These are phyloP conservation scores for Populus simonii DNA, from an alignment of 345 rosid species.

Conservation along the genomic window DNA sequence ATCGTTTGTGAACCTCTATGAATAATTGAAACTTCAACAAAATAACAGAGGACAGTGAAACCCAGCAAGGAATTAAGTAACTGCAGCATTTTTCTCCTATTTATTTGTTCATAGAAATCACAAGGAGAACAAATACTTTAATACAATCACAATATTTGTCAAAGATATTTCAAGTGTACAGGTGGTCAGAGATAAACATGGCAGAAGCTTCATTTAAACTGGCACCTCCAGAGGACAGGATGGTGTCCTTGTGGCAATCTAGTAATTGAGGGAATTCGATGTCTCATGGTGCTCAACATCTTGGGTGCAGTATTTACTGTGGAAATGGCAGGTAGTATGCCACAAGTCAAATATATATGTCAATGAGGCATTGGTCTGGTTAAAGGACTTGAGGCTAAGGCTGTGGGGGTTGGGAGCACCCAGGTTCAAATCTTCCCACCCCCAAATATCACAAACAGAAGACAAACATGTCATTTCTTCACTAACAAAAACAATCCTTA, in stretches of 20 bases:
- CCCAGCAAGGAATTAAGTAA: background rate
- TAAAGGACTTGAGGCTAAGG: background rate
- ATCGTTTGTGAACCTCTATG: background rate
- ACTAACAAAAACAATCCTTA: background rate
- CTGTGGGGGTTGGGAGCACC: background rate
- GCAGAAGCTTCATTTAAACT: background rate
- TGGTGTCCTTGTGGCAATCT: background rate
- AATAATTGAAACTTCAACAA: background rate
- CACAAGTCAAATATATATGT: background rate
- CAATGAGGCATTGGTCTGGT: background rate
- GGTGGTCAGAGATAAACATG: background rate
- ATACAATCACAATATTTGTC: background rate
- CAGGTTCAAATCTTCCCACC: background rate
- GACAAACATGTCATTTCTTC: background rate
- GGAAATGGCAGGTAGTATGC: background rate
- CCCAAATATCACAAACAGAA: background rate
- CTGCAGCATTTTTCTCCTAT: background rate
- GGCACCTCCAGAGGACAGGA: background rate
- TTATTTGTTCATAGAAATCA: background rate
- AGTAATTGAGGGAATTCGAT: background rate
- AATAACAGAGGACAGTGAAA: background rate
- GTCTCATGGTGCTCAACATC: background rate
- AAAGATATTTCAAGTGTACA: background rate
- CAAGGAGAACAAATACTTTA: background rate
- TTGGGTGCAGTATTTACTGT: background rate